Evolutionary conservation across 768 basidiomycete species (phyloP), one percentile per base, ranked within the genome.

Genomic region (Suillus subluteus): DNA sequence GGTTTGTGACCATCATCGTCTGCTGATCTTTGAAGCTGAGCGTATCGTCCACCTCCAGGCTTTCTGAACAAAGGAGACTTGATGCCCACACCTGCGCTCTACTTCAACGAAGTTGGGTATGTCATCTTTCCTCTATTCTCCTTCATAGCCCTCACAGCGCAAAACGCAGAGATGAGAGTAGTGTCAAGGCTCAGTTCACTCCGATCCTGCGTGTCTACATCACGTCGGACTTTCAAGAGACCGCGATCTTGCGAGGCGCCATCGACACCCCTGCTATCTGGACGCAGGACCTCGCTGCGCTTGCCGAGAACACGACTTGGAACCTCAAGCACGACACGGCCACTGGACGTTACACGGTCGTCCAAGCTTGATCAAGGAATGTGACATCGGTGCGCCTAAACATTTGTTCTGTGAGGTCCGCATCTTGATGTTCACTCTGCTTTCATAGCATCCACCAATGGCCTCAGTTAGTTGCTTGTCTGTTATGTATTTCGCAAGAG

Each of bases 161-260:
- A 4, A 9, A 32, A 46, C 7, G 4, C 62, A 58, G 62, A 12
- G n/a, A 63, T 15, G 38, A 37, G 6, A 50, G 46, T 11, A 2
- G 4, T 37, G 52, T n/a, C 12, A 21, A 21, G 2, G 62, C 62
- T 1, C 8, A 35, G 30, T 63, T 63, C 62, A 63, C 62, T 16
- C 52, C 52, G 30, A 12, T 32, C 11, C 52, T 59, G 12, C 52
- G 54, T 2, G 62, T 30, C 21, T 63, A 63, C 21, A 35, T 63
- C 30, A 59, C 30, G 3, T 63, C 52, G 8, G 62, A 63, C 50
- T 63, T 59, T 63, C 50, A 58, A 38, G 62, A 62, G 23, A 30
- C 48, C 11, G 23, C 46, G 5, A 30, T 62, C 16, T 6, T 56
- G 6, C n/a, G 23, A 26, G 50, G 9, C 11, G 62, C 50, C 26